Evolutionary conservation across 225 moss, liverwort and hornwort species (phyloP).

Genomic region (Bryoerythrophyllum caledonicum): DNA sequence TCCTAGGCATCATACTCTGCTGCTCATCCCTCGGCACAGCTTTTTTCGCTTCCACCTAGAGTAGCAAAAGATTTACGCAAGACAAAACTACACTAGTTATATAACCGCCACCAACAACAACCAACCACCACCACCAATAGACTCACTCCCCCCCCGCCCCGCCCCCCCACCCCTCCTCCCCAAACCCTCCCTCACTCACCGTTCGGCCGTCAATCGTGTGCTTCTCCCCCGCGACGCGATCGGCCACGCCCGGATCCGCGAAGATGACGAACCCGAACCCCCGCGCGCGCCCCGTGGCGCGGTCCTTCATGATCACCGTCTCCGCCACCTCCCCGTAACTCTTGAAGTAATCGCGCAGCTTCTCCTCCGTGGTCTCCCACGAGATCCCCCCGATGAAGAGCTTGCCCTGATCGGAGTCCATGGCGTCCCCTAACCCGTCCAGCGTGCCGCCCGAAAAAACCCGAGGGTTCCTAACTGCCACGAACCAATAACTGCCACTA

Average conservation of each 20-base stretch:
- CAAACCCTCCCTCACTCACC: conserved; percentile 27
- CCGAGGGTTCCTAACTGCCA: neutral
- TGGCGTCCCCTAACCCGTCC: conserved; percentile 36
- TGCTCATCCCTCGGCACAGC: conserved; percentile 99
- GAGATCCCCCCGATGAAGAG: conserved; percentile 63
- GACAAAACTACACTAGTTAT: conserved; percentile 64
- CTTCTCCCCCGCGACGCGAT: conserved; percentile 60
- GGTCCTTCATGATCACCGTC: conserved; percentile 66
- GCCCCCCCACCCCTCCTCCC: neutral
- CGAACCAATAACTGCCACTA: neutral
- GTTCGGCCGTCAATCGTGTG: conserved; percentile 60
- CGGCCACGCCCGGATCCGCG: conserved; percentile 51
- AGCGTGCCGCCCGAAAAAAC: neutral
- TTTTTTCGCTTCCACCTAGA: conserved; percentile 99
- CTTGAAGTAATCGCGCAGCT: conserved; percentile 61
- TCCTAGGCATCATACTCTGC: conserved; percentile 93
- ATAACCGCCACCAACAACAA: conserved; percentile 33
- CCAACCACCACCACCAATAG: neutral
- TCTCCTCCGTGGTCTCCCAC: conserved; percentile 68
- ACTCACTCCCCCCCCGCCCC: neutral
- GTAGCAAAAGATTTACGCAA: conserved; percentile 56
- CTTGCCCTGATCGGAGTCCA: conserved; percentile 69
- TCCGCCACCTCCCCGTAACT: conserved; percentile 55
- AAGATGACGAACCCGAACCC: conserved; percentile 64
- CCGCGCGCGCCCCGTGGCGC: conserved; percentile 56